Evolutionary conservation across 2,329 filamentous ascomycete species (phyloP), one percentile per base, ranked within the genome.

Genomic region (Domatiomyces catenatus): DNA sequence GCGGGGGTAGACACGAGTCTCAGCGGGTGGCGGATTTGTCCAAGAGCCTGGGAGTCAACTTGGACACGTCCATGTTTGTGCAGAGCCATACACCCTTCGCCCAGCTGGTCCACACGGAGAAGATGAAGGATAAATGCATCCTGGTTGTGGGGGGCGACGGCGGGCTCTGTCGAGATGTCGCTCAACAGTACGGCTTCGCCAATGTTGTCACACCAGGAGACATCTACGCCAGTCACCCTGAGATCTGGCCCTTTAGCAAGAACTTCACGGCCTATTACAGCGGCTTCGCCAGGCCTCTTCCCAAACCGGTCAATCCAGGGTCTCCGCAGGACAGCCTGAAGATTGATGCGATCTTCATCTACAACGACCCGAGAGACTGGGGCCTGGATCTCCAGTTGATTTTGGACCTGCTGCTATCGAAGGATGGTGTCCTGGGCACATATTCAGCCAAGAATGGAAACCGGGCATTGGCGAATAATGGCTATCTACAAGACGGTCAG

Each of bases 301-400:
- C 66, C 20, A 58, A 64, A 44, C 66, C 64, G 5, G 59, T 68
- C 46, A 62, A 64, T 15, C 69, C 72, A 53, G 72, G 66, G 2
- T 66, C 66, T 0, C 54, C 57, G 10, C 46, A 52, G 18, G 68
- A 70, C 12, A 74, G 71, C 17, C 74, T 90, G 46, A 88, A 86
- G 59, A 83, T 98, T 58, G 87, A 94, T 62, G 88, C 89, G 24
- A 79, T 96, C 24, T 84, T 96, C 61, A 84, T 95, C 5, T 95
- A 90, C 75, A 94, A 94, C 65, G 92, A 96, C 66, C 89, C 92
- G 2, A 79, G 92, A 50, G 92, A 98, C 70, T 98, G 92, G 92
- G 88, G 85, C 0, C 75, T 95, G 8, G 90, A 96, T 65, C 80
- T 80, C 2, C 85, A 94, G 63, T 71, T 96, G 59, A 83, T 96